Base-by-base conservation (phyloP, 768 basidiomycete genomes). In the Boletus rex-veris region DNA sequence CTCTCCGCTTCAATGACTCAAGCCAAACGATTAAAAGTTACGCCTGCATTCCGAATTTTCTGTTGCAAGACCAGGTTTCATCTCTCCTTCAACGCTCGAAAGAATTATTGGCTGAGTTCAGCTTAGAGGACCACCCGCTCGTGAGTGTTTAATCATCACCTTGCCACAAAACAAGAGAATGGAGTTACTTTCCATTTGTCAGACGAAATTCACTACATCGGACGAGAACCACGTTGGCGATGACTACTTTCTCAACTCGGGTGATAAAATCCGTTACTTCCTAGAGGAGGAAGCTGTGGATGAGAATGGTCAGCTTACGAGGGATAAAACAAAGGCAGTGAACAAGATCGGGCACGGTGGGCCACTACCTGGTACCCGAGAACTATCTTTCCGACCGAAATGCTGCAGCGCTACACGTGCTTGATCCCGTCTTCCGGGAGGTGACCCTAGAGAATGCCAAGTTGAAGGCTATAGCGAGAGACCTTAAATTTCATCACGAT, bases 241-340 rank as follows among this genome's bases (percentile, higher is more conserved):
- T 64, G 84, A 92, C 31, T 98, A 98, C 70, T 99, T 99, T 65
- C 75, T 99, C 44, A 80, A 75, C 30, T 94, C 92, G 1, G 92
- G 92, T 3, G 92, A 98, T 71, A 97, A 97, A 77, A 91, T 98
- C 75, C 85, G 90, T 7, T 98, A 86, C 71, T 98, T 99, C 71
- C 76, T 99, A 41, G 97, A 98, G 67, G 86, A 91, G 60, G 92
- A 88, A 46, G 92, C 95, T 1, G 75, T 97, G 7, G 80, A 85
- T 55, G 61, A 73, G 24, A 68, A 81, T 31, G 88, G 92, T 3
- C 85, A 84, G 61, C 79, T 99, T 68, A 79, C 78, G 1, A 75
- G 82, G 52, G 80, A 82, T 52, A 90, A 90, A 68, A 75, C 84
- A 43, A 83, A 80, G 62, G 84, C 92, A 1, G 89, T 98, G 26